These are phyloP conservation scores for Zygosaccharomyces gambellarensis DNA, from an alignment of 805 yeast species.

Conservation along the genomic window DNA sequence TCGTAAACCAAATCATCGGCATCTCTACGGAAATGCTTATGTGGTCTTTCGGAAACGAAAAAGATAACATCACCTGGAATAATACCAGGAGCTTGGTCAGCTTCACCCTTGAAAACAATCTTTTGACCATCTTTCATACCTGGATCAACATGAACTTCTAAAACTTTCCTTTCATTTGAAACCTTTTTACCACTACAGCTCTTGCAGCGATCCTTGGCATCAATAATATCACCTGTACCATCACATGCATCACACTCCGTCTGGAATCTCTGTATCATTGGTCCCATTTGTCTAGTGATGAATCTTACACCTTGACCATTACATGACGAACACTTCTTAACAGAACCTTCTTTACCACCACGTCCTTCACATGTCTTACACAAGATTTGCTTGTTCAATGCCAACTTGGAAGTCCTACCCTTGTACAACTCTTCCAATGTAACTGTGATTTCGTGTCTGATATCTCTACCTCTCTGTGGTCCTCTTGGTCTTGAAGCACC, in stretches of 20 bases:
- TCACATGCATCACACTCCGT: slow-evolving; percentile 86
- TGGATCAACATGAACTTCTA: slow-evolving; percentile 91
- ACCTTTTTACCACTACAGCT: slow-evolving; percentile 87
- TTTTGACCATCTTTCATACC: slow-evolving; percentile 96
- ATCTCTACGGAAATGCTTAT: slow-evolving; percentile 75
- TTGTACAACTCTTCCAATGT: slow-evolving; percentile 89
- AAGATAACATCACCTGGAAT: slow-evolving; percentile 96
- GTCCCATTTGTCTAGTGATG: slow-evolving; percentile 98
- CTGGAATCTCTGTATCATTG: slow-evolving; percentile 97
- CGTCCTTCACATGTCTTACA: slow-evolving; percentile 89
- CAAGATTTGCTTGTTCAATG: slow-evolving; percentile 83
- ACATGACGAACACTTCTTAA: slow-evolving; percentile 81
- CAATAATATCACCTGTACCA: slow-evolving; percentile 87
- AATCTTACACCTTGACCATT: slow-evolving; percentile 88
- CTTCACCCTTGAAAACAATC: slow-evolving; percentile 89
- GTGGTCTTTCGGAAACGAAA: slow-evolving; percentile 85
- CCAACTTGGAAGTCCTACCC: slow-evolving; percentile 91
- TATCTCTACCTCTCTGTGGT: slow-evolving; percentile 85
- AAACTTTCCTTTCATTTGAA: slow-evolving; percentile 78
- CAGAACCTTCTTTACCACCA: slow-evolving; percentile 92
- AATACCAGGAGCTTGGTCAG: slow-evolving; percentile 93
- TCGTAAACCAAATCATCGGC: slow-evolving; percentile 83
- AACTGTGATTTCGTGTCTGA: slow-evolving; percentile 80
- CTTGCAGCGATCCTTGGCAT: slow-evolving; percentile 83
- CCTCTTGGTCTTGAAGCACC: slow-evolving; percentile 69